Percentiles rank a stretch among this genome's conserved stretches.
phyloP scores from a whole-genome alignment of 2,329 filamentous ascomycete genomes.

The Cladophialophora yegresii region DNA sequence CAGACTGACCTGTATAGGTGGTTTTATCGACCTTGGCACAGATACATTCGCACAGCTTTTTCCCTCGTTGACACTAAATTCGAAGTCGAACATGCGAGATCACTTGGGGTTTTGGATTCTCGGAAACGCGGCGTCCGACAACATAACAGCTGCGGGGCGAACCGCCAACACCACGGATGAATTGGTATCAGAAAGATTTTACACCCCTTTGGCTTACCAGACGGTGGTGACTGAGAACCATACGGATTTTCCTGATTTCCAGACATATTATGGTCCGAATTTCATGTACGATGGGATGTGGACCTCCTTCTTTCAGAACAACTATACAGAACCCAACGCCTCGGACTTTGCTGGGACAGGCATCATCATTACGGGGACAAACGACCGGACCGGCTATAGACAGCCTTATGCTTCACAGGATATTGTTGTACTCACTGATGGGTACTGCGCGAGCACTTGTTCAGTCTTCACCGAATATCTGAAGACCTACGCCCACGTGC shows the following conservation, averaged over 20 bases:
- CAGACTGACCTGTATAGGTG: conserved; percentile 43
- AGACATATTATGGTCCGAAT: conserved; percentile 46
- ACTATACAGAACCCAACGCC: conserved; percentile 47
- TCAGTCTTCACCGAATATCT: conserved; percentile 60
- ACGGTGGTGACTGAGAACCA: conserved; percentile 39
- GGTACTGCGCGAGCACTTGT: conserved; percentile 62
- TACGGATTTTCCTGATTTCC: conserved; percentile 47
- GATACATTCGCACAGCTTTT: conserved; percentile 59
- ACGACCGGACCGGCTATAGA: conserved; percentile 50
- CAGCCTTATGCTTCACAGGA: conserved; percentile 59
- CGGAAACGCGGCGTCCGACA: conserved; percentile 37
- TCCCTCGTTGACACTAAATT: conserved; percentile 50
- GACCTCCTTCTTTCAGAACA: conserved; percentile 60
- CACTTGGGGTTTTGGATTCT: conserved; percentile 45
- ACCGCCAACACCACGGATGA: conserved; percentile 38
- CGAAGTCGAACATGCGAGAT: conserved; percentile 52
- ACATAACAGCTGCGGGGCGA: conserved; percentile 28
- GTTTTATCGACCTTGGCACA: conserved; percentile 51
- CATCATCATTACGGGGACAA: conserved; percentile 53
- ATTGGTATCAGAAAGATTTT: conserved; percentile 39
- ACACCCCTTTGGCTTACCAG: conserved; percentile 40
- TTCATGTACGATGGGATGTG: conserved; percentile 56
- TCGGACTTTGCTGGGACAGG: conserved; percentile 39
- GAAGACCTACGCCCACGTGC: conserved; percentile 56
- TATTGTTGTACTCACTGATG: conserved; percentile 52